These are phyloP conservation scores for Thalassiosira mediterranea DNA, from an alignment of 352 stramenopile genomes.

Conservation along the genomic window DNA sequence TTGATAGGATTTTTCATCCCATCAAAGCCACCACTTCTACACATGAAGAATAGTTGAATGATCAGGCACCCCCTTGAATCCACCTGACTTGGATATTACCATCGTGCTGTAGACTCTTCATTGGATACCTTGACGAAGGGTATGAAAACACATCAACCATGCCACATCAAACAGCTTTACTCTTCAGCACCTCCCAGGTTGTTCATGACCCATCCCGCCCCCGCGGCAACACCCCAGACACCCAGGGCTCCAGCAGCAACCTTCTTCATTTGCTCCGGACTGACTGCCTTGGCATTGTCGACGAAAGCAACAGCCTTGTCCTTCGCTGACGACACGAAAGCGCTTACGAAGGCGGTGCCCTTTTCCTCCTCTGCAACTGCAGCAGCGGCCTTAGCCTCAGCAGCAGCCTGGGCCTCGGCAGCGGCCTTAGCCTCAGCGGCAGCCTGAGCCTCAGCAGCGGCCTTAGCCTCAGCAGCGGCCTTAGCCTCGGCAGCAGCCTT, in stretches of 20 bases:
- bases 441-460: conserved; percentile 1
- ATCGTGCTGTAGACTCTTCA: too few species aligned
- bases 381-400: not conserved
- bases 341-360: conserved; percentile 10
- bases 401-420: not conserved
- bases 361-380: conserved; percentile 14
- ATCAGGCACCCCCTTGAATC: too few species aligned
- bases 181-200: conserved; percentile 45
- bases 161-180: conserved; percentile 11
- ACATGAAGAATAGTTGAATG: too few species aligned
- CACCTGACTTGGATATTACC: too few species aligned
- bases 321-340: conserved; percentile 19
- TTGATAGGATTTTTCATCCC: too few species aligned
- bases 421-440: conserved; percentile 9
- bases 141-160: too few species aligned
- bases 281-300: conserved; percentile 48
- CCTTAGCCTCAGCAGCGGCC: conserved; percentile 9
- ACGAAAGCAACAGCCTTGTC: conserved; percentile 38
- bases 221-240: conserved; percentile 57
- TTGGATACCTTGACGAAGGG: too few species aligned
- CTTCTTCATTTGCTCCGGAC: conserved; percentile 62
- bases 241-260: conserved; percentile 54
- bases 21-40: too few species aligned
- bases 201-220: conserved; percentile 56
- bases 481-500: conserved; percentile 7